These are phyloP conservation scores for Inonotus hispidus DNA, from an alignment of 1,284 basidiomycete species.

Conservation along the genomic window DNA sequence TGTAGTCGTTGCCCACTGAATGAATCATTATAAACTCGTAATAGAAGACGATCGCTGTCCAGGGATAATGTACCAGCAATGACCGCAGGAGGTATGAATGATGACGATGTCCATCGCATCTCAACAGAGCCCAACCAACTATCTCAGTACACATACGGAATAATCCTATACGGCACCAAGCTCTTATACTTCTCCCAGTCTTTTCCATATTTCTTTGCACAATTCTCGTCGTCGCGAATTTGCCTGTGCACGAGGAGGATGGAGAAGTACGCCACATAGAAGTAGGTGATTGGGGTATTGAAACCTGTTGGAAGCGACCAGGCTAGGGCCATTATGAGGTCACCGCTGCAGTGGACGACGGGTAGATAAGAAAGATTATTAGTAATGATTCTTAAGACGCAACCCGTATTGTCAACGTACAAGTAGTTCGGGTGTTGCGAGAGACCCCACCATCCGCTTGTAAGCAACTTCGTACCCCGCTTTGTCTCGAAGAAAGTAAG, in stretches of 20 bases:
- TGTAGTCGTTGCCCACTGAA: too few relatives aligned
- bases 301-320: slow-evolving; percentile 97
- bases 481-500: slow-evolving; percentile 81
- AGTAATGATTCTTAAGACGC: not conserved
- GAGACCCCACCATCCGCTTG: slow-evolving; percentile 95
- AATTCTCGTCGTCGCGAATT: slow-evolving; percentile 88
- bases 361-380: not conserved
- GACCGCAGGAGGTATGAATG: too few relatives aligned
- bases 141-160: slow-evolving; percentile 47
- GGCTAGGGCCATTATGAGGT: slow-evolving; percentile 83
- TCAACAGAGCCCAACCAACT: too few relatives aligned
- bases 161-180: slow-evolving; percentile 45
- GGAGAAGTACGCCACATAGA: slow-evolving; percentile 88
- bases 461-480: slow-evolving; percentile 86
- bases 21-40: too few relatives aligned
- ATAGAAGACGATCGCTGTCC: too few relatives aligned
- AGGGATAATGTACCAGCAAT: too few relatives aligned
- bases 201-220: slow-evolving; percentile 76
- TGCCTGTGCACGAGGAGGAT: slow-evolving; percentile 91
- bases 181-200: slow-evolving; percentile 52
- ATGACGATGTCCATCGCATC: too few relatives aligned
- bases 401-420: slow-evolving; percentile 39
- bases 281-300: slow-evolving; percentile 91
- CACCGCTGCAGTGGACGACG: slow-evolving; percentile 48
- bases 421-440: slow-evolving; percentile 94